Conservation (phyloP, 352 stramenopile genomes). For the Phytophthora hibernalis region DNA sequence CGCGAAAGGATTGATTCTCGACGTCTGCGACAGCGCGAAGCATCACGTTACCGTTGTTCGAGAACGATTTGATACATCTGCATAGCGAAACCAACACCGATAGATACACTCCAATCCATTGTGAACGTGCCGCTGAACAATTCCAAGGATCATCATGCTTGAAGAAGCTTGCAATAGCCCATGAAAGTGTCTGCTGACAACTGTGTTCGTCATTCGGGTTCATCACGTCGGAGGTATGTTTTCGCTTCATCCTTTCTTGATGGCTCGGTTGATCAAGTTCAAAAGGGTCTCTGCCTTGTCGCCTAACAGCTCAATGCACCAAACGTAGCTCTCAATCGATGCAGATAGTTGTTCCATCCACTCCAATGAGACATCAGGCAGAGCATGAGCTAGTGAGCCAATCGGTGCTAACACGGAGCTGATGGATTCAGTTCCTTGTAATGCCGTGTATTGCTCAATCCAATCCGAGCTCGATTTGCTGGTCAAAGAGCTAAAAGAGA, state of each 20-base stretch:
- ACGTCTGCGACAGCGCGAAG: constrained; percentile 32
- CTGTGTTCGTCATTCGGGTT: constrained; percentile 3
- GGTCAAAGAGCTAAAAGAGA: constrained; percentile 54
- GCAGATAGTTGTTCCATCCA: constrained; percentile 75
- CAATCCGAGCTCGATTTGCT: constrained; percentile 51
- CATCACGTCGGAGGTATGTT: constrained; percentile 23
- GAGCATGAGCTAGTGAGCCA: constrained; percentile 42
- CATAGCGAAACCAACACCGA: constrained; percentile 39
- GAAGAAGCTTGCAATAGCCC: constrained; percentile 48
- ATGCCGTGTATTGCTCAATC: constrained; percentile 51
- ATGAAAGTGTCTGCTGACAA: constrained; percentile 41
- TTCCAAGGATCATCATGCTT: constrained; percentile 36
- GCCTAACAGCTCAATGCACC: constrained; percentile 59
- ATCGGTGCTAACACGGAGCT: constrained; percentile 53
- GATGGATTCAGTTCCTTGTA: constrained; percentile 30
- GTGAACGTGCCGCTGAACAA: constrained; percentile 5
- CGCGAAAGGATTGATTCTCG: constrained; percentile 29
- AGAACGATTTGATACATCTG: constrained; percentile 31
- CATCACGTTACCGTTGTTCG: constrained; percentile 11
- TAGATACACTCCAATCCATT: constrained; percentile 35
- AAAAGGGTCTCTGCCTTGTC: constrained; percentile 37
- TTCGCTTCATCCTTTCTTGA: constrained; percentile 42
- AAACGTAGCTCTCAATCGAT: constrained; percentile 64
- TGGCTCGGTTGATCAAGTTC: background rate
- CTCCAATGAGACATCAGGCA: constrained; percentile 37